Evolutionary conservation across 345 rosid genomes (phyloP).

Genomic region (Bretschneidera sinensis): DNA sequence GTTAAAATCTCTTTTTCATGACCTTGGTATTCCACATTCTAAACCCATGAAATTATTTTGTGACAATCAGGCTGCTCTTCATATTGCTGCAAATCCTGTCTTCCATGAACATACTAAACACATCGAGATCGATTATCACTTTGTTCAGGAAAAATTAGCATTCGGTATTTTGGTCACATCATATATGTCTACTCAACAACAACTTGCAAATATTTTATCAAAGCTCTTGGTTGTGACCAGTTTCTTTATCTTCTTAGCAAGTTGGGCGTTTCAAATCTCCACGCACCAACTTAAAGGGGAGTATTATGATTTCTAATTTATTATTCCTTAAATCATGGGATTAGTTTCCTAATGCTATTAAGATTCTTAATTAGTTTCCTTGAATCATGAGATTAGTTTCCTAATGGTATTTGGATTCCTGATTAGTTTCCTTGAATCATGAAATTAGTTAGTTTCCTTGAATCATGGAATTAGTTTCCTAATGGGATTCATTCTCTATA

Average conservation of each 20-base stretch:
- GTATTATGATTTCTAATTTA: not conserved
- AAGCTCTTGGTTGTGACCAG: not conserved
- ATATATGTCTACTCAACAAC: no score
- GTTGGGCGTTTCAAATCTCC: not conserved
- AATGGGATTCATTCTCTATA: no score
- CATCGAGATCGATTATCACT: slow-evolving; percentile 6
- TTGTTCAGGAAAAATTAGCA: not conserved
- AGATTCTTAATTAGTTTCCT: no score
- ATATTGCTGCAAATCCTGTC: not conserved
- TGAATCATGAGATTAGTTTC: no score
- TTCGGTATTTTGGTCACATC: not conserved
- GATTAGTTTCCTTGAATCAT: no score
- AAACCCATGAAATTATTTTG: not conserved
- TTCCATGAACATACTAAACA: slow-evolving; percentile 7
- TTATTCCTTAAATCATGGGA: no score
- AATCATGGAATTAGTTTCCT: no score
- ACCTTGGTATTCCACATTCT: not conserved
- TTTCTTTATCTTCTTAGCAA: not conserved
- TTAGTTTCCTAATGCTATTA: no score
- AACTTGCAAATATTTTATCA: not conserved
- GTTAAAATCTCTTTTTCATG: not conserved
- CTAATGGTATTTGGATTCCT: no score
- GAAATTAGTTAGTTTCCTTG: no score
- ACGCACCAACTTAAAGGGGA: slow-evolving; percentile 4
- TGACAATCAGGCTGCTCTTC: not conserved